Evolutionary conservation across 1,284 basidiomycete genomes (phyloP).

Genomic region (Earliella scabrosa): DNA sequence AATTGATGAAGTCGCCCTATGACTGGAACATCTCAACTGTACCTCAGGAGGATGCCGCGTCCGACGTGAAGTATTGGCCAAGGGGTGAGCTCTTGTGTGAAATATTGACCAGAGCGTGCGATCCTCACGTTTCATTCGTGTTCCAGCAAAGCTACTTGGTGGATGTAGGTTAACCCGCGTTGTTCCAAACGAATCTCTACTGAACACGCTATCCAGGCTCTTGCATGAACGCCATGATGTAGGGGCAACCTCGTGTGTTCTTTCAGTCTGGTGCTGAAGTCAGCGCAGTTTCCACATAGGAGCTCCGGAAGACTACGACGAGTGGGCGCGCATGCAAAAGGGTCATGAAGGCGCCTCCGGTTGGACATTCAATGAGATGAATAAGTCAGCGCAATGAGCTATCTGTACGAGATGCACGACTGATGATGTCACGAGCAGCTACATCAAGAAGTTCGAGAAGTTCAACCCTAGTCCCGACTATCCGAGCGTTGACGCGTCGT

Average conservation of each 20-base stretch:
- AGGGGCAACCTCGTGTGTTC: no score
- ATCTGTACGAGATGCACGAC: no score
- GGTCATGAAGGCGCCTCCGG: slow-evolving; percentile 53
- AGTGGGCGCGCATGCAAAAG: slow-evolving; percentile 57
- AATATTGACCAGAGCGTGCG: slow-evolving; percentile 68
- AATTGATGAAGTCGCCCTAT: slow-evolving; percentile 46
- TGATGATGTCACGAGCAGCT: no score
- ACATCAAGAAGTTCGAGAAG: slow-evolving; percentile 65
- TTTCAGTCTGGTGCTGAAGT: no score
- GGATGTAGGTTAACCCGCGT: slow-evolving; percentile 54
- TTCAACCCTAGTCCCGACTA: slow-evolving; percentile 51
- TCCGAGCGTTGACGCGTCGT: slow-evolving; percentile 48
- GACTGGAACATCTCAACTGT: slow-evolving; percentile 60
- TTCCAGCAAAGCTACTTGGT: slow-evolving; percentile 64
- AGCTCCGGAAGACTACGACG: slow-evolving; percentile 69
- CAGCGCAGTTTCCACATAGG: slow-evolving; percentile 67
- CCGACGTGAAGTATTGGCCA: slow-evolving; percentile 58
- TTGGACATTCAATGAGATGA: slow-evolving; percentile 66
- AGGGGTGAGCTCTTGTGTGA: slow-evolving; percentile 51
- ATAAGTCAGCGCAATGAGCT: slow-evolving; percentile 44
- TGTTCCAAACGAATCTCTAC: background rate
- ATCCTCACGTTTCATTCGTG: background rate
- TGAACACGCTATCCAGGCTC: slow-evolving; percentile 46
- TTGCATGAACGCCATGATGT: slow-evolving; percentile 72
- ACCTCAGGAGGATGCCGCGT: slow-evolving; percentile 53